phyloP scores from a whole-genome alignment of 2,329 filamentous ascomycete species.

The Ramichloridium luteum region DNA sequence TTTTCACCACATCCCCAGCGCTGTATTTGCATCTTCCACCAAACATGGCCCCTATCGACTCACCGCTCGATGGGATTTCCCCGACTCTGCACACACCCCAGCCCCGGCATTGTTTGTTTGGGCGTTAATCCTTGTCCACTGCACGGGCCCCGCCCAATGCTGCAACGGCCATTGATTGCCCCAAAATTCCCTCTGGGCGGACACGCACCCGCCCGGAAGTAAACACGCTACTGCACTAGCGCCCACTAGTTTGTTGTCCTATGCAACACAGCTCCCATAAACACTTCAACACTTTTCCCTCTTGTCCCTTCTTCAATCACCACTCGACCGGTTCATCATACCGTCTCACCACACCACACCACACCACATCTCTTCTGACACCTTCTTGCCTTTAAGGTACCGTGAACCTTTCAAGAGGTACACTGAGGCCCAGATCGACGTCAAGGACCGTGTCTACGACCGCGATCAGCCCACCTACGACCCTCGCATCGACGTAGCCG shows the following conservation, averaged over 20 bases:
- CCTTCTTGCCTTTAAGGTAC: conserved; percentile 34
- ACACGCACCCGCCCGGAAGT: conserved; percentile 17
- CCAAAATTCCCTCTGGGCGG: too few species aligned
- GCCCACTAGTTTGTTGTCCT: conserved; percentile 21
- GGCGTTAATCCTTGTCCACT: not conserved
- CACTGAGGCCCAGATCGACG: conserved; percentile 54
- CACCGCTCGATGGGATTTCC: too few species aligned
- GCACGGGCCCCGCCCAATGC: not conserved
- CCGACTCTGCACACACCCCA: conserved; percentile 5
- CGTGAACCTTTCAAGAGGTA: conserved; percentile 44
- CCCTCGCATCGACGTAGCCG: conserved; percentile 43
- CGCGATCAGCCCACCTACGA: conserved; percentile 40
- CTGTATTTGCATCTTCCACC: conserved; percentile 2
- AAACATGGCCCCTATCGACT: conserved; percentile 6
- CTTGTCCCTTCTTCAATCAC: conserved; percentile 16
- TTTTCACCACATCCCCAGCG: conserved; percentile 8
- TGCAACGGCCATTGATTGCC: conserved; percentile 10
- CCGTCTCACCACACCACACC: too few species aligned
- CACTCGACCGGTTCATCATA: conserved; percentile 3
- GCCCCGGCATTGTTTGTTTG: conserved; percentile 1
- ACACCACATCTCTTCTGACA: conserved; percentile 12
- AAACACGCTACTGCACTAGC: conserved; percentile 22
- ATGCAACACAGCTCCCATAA: not conserved
- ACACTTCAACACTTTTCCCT: conserved; percentile 9
- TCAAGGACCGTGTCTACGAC: conserved; percentile 41